Percentiles rank a stretch among this genome's conserved stretches.
Evolutionary conservation across 345 rosid species (phyloP).

Genomic region (Populus nigra): DNA sequence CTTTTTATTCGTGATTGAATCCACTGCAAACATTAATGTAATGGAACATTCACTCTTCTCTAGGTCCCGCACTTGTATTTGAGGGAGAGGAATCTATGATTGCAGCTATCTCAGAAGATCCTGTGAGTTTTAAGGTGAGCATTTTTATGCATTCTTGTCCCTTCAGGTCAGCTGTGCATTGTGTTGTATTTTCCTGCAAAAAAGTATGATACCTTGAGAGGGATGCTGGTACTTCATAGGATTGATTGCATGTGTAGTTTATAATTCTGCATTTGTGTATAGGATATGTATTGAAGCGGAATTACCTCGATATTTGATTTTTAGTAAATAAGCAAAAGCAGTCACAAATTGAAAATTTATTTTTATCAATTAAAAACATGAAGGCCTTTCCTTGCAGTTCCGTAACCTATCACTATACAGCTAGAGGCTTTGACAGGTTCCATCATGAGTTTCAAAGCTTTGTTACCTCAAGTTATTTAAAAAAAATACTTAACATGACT

Average conservation of each 20-base stretch:
- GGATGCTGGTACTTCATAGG: background rate
- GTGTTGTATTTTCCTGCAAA: background rate
- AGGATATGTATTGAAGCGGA: background rate
- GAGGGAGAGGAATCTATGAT: conserved; percentile 98
- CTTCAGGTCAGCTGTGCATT: background rate
- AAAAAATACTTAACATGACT: background rate
- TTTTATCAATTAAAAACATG: no score
- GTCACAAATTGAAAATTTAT: background rate
- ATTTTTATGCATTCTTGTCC: background rate
- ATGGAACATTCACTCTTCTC: conserved; percentile 20
- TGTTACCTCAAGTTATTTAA: background rate
- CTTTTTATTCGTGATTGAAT: conserved; percentile 8
- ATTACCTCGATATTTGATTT: background rate
- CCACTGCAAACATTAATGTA: background rate
- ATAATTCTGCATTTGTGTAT: background rate
- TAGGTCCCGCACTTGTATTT: conserved; percentile 97
- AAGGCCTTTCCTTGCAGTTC: background rate
- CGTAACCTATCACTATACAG: background rate
- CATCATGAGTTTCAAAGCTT: background rate
- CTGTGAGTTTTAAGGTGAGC: conserved; percentile 74
- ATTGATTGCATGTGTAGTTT: background rate
- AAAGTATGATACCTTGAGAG: background rate
- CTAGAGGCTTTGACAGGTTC: background rate
- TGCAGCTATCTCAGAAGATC: conserved; percentile 75
- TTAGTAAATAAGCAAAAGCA: no score